Conservation (phyloP, 179 eudicot species). For the Pouteria campechiana region DNA sequence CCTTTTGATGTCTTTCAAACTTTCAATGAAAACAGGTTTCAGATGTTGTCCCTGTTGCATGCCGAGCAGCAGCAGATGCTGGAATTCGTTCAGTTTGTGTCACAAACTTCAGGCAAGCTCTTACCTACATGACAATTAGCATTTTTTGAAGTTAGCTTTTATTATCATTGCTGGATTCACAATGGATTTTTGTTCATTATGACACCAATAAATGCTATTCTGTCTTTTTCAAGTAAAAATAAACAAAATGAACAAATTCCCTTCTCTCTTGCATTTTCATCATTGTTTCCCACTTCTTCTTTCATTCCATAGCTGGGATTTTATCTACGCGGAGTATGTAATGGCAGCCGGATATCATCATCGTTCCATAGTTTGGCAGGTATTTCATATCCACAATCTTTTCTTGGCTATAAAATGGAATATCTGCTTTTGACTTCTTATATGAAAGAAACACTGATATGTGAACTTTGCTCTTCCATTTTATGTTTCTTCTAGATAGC, state of each 20-base stretch:
- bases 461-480: neutral
- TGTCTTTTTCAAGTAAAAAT: too few species aligned
- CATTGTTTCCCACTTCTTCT: conserved; percentile 4
- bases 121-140: too few species aligned
- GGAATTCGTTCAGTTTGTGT: conserved; percentile 93
- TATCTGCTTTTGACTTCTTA: too few species aligned
- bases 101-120: conserved; percentile 80
- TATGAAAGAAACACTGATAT: neutral
- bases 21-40: conserved; percentile 49
- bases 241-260: too few species aligned
- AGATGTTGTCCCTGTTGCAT: conserved; percentile 98
- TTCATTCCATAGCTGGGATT: conserved; percentile 73
- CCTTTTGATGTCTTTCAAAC: neutral
- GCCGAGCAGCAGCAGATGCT: conserved; percentile 99
- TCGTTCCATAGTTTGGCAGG: conserved; percentile 98
- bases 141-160: too few species aligned
- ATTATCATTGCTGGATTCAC: too few species aligned
- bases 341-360: conserved; percentile 95
- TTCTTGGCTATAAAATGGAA: too few species aligned
- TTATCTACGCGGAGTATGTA: conserved; percentile 95
- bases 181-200: too few species aligned
- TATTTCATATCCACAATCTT: neutral
- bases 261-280: neutral
- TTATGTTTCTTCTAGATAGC: conserved; percentile 55
- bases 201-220: too few species aligned